Evolutionary conservation across 495 filamentous ascomycete species (phyloP).

Genomic region (Filosporella fistucella): DNA sequence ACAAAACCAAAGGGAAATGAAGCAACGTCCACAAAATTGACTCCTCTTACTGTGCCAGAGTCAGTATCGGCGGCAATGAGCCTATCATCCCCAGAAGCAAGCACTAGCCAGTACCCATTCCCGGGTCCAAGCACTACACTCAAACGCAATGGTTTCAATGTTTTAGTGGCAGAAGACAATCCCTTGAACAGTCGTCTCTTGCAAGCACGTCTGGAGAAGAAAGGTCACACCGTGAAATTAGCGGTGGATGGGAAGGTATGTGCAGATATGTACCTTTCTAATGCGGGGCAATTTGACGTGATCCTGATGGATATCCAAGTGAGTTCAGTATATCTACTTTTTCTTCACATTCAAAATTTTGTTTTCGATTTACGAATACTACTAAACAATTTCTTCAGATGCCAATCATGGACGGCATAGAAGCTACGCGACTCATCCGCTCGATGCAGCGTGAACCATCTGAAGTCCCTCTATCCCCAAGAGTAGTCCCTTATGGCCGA

Average conservation of each 20-base stretch:
- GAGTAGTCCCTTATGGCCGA: too few species aligned
- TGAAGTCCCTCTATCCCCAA: constrained; percentile 12
- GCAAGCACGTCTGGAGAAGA: constrained; percentile 75
- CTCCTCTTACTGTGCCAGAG: too few species aligned
- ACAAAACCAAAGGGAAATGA: neutral
- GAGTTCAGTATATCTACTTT: constrained; percentile 43
- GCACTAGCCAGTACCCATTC: too few species aligned
- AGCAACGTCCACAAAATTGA: too few species aligned
- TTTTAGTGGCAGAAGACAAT: constrained; percentile 90
- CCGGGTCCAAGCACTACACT: too few species aligned
- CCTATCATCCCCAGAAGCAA: too few species aligned
- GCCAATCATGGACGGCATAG: constrained; percentile 86
- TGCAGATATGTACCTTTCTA: constrained; percentile 57
- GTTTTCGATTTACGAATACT: too few species aligned
- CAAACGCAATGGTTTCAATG: constrained; percentile 41
- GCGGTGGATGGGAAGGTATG: constrained; percentile 87
- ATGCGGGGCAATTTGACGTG: constrained; percentile 61
- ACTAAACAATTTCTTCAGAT: constrained; percentile 47
- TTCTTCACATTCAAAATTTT: constrained; percentile 1
- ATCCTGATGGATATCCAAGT: constrained; percentile 91
- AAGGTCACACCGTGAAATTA: constrained; percentile 66
- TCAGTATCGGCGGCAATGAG: too few species aligned
- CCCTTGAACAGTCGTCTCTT: constrained; percentile 87
- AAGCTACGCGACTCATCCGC: constrained; percentile 76
- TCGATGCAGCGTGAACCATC: constrained; percentile 50